A percentile compares a stretch with the other conserved stretches of the same genome.
phyloP scores from a whole-genome alignment of 2,329 filamentous ascomycete species.

The Ophiostoma australiae region DNA sequence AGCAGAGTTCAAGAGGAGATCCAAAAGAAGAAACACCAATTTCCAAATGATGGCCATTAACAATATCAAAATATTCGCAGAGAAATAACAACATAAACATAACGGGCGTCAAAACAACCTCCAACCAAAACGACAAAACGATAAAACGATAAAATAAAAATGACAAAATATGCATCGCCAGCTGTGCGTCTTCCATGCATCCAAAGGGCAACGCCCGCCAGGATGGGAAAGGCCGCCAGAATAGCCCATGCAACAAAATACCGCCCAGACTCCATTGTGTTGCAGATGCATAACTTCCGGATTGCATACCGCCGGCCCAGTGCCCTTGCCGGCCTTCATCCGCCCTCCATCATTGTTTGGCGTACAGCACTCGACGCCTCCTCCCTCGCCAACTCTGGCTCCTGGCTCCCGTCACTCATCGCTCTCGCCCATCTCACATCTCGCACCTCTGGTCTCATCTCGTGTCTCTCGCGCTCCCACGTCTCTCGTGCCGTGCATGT shows the following conservation, averaged over 20 bases:
- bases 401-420: neutral
- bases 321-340: neutral
- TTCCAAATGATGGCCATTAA: neutral
- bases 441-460: neutral
- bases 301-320: neutral
- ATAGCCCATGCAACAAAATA: neutral
- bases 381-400: neutral
- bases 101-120: neutral
- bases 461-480: neutral
- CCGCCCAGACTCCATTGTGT: slow-evolving; percentile 6
- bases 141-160: neutral
- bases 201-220: neutral
- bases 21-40: neutral
- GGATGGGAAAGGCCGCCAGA: neutral
- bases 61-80: neutral
- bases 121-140: neutral
- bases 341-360: neutral
- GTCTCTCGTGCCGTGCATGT: neutral
- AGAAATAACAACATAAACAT: neutral
- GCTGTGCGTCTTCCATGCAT: neutral
- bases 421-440: neutral
- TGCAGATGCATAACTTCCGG: neutral
- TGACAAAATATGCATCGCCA: neutral
- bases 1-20: neutral
- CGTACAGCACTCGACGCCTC: neutral